A percentile compares a stretch with the other conserved stretches of the same genome.
Conservation (phyloP, 164 flowering plant genomes). For the Piper longum region DNA sequence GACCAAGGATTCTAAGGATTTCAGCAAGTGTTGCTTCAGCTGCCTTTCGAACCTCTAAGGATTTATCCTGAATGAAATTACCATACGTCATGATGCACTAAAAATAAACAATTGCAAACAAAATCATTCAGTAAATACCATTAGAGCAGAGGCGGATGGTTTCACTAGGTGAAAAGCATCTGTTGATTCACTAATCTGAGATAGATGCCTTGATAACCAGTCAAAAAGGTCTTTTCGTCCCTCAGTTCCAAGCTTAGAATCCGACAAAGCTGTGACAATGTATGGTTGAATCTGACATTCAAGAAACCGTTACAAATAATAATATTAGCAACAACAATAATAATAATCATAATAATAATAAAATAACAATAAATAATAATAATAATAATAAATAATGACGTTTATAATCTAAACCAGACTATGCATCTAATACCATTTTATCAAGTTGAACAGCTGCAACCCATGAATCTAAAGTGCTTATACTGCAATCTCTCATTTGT, state of each 20-base stretch:
- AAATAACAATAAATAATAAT: no score
- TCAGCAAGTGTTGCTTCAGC: constrained; percentile 84
- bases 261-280: constrained; percentile 52
- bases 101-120: background rate
- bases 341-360: background rate
- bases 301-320: background rate
- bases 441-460: constrained; percentile 89
- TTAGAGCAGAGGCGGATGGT: constrained; percentile 69
- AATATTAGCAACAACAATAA: background rate
- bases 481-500: constrained; percentile 87
- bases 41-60: constrained; percentile 94
- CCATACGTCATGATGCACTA: background rate
- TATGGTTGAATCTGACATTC: constrained; percentile 59
- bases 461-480: constrained; percentile 78
- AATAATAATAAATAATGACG: background rate
- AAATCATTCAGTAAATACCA: constrained; percentile 25
- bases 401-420: background rate
- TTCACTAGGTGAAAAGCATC: constrained; percentile 74
- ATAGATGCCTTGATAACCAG: constrained; percentile 82
- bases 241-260: constrained; percentile 83
- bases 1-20: constrained; percentile 72
- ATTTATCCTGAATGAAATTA: constrained; percentile 54
- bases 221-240: constrained; percentile 94
- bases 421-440: constrained; percentile 54
- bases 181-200: constrained; percentile 45